Evolutionary conservation across 495 filamentous ascomycete species (phyloP), one percentile per base, ranked within the genome.

Genomic region (Penicillium alfredii): DNA sequence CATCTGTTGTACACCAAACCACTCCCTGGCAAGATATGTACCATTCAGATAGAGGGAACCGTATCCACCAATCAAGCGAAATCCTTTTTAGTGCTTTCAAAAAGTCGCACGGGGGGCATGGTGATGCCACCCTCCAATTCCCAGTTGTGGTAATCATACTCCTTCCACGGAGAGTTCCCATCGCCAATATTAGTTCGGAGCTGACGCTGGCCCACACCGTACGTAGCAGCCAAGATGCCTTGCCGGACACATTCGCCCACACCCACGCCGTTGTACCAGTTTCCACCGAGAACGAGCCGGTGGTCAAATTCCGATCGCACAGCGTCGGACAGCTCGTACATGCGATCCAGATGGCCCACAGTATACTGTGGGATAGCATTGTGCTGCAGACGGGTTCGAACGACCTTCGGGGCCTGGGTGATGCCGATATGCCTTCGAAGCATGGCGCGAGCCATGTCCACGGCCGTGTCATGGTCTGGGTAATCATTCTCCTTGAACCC

Each of bases 341-440:
- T 80, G 35, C 78, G 72, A 4, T 55, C 44, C 19, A 75, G 49
- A 62, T 97, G 89, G 12, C 85, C 85, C 1, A 94, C 80, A 1
- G 65, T 70, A 49, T 93, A 94, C 58, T 97, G 92, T 4, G 92
- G 92, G 26, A 98, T 88, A 50, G 88, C 94, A 25, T 90, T 66
- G 33, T 65, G 66, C 50, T 88, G 82, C 25, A 95, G 56, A 17
- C 66, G 71, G 14, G 73, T 77, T 38, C 72, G 65, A 13, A 69
- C 68, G 2, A 78, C 64, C 2, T 63, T 62, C 2, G 79, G 81
- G 14, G 66, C 58, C 5, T 73, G 74, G 0, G 52, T 65, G 54
- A 97, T 85, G 15, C 66, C 63, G 3, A 98, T 61, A 51, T 98
- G 92, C 18, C 87, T 72, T 25, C 66, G 53, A 3, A 97, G 65